Base-by-base conservation (phyloP, 2,329 filamentous ascomycete species). In the Mycosphaerella sp. region DNA sequence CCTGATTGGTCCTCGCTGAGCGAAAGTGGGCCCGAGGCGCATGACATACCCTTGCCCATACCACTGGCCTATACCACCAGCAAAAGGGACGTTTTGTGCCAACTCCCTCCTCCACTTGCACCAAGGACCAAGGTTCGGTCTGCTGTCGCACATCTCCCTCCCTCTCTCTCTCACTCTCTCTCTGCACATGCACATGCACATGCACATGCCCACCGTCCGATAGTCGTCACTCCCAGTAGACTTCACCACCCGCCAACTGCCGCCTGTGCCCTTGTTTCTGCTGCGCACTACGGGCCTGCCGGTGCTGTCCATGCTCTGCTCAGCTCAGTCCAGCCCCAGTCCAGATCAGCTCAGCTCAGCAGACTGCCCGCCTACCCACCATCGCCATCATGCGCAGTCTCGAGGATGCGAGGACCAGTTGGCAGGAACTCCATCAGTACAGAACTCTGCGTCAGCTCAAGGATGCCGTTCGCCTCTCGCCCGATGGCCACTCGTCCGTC, bases 391-490 rank as follows among this genome's bases (percentile, higher is more conserved):
- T 71, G 69, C 63, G 69, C 46, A 66, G 56, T 34, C 60, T 71
- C 10, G 62, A 62, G 21, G 56, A 63, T 45, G 68, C 67, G 32
- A 62, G 61, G 48, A 51, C 54, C 21, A 64, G 63, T 54, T 71
- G 69, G 69, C 64, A 65, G 56, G 59, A 58, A 45, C 53, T 70
- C 12, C 62, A 65, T 51, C 49, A 60, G 40, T 66, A 64, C 51
- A 46, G 53, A 14, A 53, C 63, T 12, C 57, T 71, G 26, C 53
- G 59, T 32, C 64, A 68, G 6, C 64, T 70, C 29, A 66, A 63
- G 41, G 60, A 64, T 34, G 63, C 64, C 9, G 64, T 68, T 7
- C 67, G 65, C 4, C 55, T 67, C 23, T 60, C 26, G 26, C 4
- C 34, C 12, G 34, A 65, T 21, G 58, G 55, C 23, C 54, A 56